These are phyloP conservation scores for Microbotryum lychnidis-dioicae DNA, from an alignment of 1,284 basidiomycete species.

Conservation along the genomic window DNA sequence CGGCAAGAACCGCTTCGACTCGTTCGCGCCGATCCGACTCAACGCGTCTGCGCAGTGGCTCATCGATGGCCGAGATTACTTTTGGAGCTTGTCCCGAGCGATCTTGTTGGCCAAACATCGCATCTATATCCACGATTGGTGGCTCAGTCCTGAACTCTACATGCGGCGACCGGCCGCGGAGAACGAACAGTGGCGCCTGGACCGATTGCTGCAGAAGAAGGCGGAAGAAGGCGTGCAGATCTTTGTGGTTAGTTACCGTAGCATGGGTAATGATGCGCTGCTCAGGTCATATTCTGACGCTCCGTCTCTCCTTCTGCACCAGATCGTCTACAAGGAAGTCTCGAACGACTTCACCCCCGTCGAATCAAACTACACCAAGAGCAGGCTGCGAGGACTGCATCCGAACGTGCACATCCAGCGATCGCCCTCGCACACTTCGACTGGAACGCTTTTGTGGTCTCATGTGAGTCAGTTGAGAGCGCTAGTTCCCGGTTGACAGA, in stretches of 20 bases:
- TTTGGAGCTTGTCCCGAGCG: slow-evolving; percentile 93
- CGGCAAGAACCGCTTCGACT: slow-evolving; percentile 77
- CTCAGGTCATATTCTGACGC: too few species aligned
- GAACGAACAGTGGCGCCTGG: slow-evolving; percentile 69
- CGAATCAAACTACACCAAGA: slow-evolving; percentile 71
- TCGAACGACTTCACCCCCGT: slow-evolving; percentile 79
- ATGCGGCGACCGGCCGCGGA: slow-evolving; percentile 34
- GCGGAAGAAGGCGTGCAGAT: slow-evolving; percentile 95
- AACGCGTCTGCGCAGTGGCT: slow-evolving; percentile 97
- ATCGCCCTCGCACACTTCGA: slow-evolving; percentile 94
- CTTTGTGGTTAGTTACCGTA: slow-evolving; percentile 58
- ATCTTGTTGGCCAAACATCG: slow-evolving; percentile 80
- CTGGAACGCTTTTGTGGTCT: slow-evolving; percentile 96
- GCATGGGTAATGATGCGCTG: too few species aligned
- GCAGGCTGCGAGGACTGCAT: slow-evolving; percentile 73
- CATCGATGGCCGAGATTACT: slow-evolving; percentile 96
- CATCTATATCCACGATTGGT: slow-evolving; percentile 81
- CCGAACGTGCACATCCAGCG: slow-evolving; percentile 94
- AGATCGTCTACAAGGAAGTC: slow-evolving; percentile 79
- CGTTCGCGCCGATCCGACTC: slow-evolving; percentile 85
- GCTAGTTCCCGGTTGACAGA: background rate
- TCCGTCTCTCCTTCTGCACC: too few species aligned
- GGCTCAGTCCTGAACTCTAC: slow-evolving; percentile 62
- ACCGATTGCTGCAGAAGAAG: slow-evolving; percentile 79
- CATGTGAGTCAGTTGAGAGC: slow-evolving; percentile 54